phyloP scores from a whole-genome alignment of 192 early-diverging fungal genomes.

The Bifiguratus adelaidae region DNA sequence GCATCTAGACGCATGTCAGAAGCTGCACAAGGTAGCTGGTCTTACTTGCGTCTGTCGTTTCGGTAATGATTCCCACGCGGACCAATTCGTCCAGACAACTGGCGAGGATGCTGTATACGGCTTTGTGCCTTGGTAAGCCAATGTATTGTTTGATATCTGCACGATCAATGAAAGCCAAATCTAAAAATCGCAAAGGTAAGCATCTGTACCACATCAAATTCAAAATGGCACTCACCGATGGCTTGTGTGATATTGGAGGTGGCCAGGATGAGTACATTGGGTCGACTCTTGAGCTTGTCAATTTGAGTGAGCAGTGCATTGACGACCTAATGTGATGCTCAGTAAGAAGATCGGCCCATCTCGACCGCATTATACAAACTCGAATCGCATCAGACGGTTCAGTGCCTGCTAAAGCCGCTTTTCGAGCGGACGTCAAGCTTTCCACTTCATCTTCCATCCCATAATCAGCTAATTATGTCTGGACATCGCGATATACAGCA shows the following conservation, averaged over 20 bases:
- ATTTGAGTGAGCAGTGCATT: slow-evolving; percentile 68
- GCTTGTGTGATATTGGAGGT: slow-evolving; percentile 67
- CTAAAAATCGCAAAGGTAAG: too few relatives aligned
- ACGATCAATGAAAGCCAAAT: slow-evolving; percentile 49
- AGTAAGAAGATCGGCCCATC: background rate
- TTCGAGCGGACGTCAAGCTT: slow-evolving; percentile 50
- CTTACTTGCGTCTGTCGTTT: background rate
- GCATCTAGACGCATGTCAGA: slow-evolving; percentile 3
- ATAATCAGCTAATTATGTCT: too few relatives aligned
- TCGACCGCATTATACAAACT: slow-evolving; percentile 13
- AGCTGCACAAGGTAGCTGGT: slow-evolving; percentile 6
- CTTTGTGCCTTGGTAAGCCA: slow-evolving; percentile 32
- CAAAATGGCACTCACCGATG: slow-evolving; percentile 25
- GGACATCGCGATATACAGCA: too few relatives aligned
- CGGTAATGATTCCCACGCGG: slow-evolving; percentile 19
- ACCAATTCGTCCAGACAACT: slow-evolving; percentile 42
- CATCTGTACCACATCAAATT: background rate
- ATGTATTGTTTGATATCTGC: slow-evolving; percentile 56
- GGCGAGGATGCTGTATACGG: slow-evolving; percentile 43
- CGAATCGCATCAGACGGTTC: slow-evolving; percentile 64
- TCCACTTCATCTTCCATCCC: slow-evolving; percentile 68
- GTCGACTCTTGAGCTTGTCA: slow-evolving; percentile 42
- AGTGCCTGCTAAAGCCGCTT: slow-evolving; percentile 43
- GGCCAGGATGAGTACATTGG: slow-evolving; percentile 55
- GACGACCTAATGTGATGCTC: slow-evolving; percentile 17